Evolutionary conservation across 2,329 filamentous ascomycete genomes (phyloP), one percentile per base, ranked within the genome.

Genomic region (Aspergillus neoniger): DNA sequence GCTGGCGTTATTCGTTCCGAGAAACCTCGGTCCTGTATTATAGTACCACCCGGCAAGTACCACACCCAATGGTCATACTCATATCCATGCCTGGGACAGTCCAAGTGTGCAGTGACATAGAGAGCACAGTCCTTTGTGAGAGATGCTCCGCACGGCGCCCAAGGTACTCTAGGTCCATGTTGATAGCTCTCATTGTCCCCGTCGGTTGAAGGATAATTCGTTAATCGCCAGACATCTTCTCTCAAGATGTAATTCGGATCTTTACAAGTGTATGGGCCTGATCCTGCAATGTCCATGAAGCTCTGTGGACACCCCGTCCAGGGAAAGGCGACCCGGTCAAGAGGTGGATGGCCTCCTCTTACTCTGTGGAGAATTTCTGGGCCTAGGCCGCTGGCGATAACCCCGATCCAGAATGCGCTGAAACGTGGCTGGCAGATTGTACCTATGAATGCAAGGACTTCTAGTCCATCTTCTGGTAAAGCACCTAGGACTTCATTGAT

Each of bases 291-390:
- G 41, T 68, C 60, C 57, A 65, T 62, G 30, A 65, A 65, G 21
- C 53, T 55, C 52, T 66, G 64, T 7, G 55, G 52, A 28, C 28
- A 51, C 10, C 61, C 61, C 30, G 63, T 66, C 64, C 64, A 65
- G 8, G 63, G 21, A 47, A 52, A 64, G 2, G 23, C 58, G 36
- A 50, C 4, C 25, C 32, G 21, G 15, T 66, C 58, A 6, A 65
- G 10, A n/a, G 64, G 63, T 9, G 59, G 61, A 2, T 15, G 19
- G 10, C 55, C 61, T 48, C 10, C 17, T 15, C 10, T 39, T 0
- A 59, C 51, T 3, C 32, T 55, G 7, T 48, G 1, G 41, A 66
- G 8, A 3, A 65, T 60, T 28, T 12, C 57, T 15, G 60, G 58
- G 2, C 30, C 49, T 4, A 67, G 19, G 0, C 64, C 62, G 8